These are phyloP conservation scores for Xylariaceae sp. DNA, from an alignment of 2,329 filamentous ascomycete species.

Conservation along the genomic window DNA sequence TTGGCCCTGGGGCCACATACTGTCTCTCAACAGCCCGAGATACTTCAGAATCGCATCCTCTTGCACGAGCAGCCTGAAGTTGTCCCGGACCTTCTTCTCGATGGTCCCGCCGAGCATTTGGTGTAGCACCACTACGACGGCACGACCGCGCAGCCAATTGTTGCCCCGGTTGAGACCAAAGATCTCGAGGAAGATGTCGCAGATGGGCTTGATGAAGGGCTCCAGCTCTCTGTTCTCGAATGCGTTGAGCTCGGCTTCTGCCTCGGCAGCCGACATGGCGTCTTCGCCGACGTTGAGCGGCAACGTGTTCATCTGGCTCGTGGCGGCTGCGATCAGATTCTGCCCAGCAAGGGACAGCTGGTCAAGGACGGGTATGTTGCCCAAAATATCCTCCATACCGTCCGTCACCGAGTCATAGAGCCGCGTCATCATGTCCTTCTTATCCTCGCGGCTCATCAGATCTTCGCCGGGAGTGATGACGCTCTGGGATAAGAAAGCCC, in stretches of 20 bases:
- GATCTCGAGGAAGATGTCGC: conserved; percentile 91
- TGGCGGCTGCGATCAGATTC: conserved; percentile 77
- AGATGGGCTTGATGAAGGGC: conserved; percentile 97
- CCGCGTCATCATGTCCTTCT: conserved; percentile 85
- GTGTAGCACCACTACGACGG: conserved; percentile 93
- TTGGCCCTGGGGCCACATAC: conserved; percentile 75
- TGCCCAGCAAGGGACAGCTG: conserved; percentile 91
- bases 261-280: conserved; percentile 60
- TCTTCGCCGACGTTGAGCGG: conserved; percentile 52
- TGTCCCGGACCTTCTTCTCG: conserved; percentile 89
- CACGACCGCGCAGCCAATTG: conserved; percentile 93
- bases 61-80: conserved; percentile 66
- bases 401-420: conserved; percentile 97
- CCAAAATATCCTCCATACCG: conserved; percentile 96
- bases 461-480: conserved; percentile 64
- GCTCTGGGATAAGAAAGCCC: conserved; percentile 87
- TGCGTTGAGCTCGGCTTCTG: conserved; percentile 87
- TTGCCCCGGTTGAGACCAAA: conserved; percentile 94
- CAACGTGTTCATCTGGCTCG: conserved; percentile 57
- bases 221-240: conserved; percentile 88
- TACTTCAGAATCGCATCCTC: conserved; percentile 78
- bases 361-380: conserved; percentile 92
- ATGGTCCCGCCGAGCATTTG: conserved; percentile 94
- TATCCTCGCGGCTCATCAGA: conserved; percentile 56
- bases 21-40: conserved; percentile 67